Conservation (phyloP, 176 grass and related monocot species). For the Lolium rigidum region DNA sequence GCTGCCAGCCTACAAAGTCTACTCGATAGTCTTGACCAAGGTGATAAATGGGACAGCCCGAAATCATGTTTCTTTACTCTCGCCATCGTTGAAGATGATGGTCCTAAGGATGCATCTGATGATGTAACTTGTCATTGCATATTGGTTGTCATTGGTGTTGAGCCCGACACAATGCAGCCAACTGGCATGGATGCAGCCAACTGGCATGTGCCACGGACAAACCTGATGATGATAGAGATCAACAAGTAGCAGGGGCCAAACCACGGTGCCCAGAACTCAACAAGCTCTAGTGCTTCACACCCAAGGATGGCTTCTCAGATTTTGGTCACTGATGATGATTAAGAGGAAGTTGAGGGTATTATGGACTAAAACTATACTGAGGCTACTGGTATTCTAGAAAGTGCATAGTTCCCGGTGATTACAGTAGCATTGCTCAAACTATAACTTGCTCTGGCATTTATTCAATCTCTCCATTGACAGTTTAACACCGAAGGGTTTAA, state of each 20-base stretch:
- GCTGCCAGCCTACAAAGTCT: background rate
- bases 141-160: background rate
- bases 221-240: background rate
- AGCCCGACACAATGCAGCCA: background rate
- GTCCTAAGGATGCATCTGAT: constrained; percentile 15
- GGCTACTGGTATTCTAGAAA: background rate
- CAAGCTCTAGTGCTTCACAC: background rate
- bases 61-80: background rate
- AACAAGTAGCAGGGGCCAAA: constrained; percentile 10
- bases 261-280: constrained; percentile 19
- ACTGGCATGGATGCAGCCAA: background rate
- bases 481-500: background rate
- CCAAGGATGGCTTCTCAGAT: background rate
- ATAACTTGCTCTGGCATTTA: background rate
- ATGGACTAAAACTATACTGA: background rate
- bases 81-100: background rate
- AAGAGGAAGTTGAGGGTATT: constrained; percentile 13
- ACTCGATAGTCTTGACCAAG: constrained; percentile 14
- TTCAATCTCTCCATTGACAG: background rate
- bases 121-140: background rate
- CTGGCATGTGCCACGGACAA: background rate
- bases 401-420: background rate
- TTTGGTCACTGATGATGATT: constrained; percentile 1
- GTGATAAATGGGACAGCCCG: background rate
- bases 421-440: constrained; percentile 7